Evolutionary conservation across 1,284 basidiomycete species (phyloP).

Genomic region (Irpex sp.): DNA sequence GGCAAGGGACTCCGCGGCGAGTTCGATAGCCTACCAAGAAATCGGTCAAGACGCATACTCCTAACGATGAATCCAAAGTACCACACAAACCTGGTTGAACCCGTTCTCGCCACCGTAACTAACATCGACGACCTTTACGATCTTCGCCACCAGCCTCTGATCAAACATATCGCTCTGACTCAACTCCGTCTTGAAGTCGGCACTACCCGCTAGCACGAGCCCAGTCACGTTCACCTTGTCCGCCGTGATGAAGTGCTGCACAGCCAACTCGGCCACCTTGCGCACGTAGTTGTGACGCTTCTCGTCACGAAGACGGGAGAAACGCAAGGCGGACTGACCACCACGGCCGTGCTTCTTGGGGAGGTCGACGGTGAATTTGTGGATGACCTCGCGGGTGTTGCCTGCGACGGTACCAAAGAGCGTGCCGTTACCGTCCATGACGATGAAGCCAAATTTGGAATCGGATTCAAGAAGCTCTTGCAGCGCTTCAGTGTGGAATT

Average conservation of each 20-base stretch:
- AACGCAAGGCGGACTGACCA: constrained; percentile 99
- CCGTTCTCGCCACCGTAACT: constrained; percentile 99
- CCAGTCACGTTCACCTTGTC: constrained; percentile 99
- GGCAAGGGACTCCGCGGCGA: constrained; percentile 91
- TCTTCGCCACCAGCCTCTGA: constrained; percentile 80
- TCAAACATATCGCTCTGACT: constrained; percentile 98
- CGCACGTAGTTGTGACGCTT: constrained; percentile 99
- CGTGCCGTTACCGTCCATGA: constrained; percentile 98
- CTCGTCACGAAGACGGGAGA: constrained; percentile 98
- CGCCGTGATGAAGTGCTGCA: constrained; percentile 97
- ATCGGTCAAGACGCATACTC: not conserved
- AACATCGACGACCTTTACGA: constrained; percentile 98
- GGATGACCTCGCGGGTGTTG: constrained; percentile 95
- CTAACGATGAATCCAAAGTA: not conserved
- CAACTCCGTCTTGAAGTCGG: constrained; percentile 99
- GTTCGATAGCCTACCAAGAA: constrained; percentile 81
- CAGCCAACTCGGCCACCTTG: constrained; percentile 95
- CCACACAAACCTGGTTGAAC: constrained; percentile 81
- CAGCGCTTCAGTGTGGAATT: constrained; percentile 98
- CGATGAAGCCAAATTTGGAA: constrained; percentile 98
- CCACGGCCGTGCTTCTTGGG: constrained; percentile 99
- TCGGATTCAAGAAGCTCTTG: constrained; percentile 97
- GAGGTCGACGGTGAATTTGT: constrained; percentile 98
- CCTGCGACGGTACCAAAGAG: constrained; percentile 96
- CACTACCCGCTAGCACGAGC: constrained; percentile 95